Conservation (phyloP, 768 basidiomycete species). For the Russula olivacea region DNA sequence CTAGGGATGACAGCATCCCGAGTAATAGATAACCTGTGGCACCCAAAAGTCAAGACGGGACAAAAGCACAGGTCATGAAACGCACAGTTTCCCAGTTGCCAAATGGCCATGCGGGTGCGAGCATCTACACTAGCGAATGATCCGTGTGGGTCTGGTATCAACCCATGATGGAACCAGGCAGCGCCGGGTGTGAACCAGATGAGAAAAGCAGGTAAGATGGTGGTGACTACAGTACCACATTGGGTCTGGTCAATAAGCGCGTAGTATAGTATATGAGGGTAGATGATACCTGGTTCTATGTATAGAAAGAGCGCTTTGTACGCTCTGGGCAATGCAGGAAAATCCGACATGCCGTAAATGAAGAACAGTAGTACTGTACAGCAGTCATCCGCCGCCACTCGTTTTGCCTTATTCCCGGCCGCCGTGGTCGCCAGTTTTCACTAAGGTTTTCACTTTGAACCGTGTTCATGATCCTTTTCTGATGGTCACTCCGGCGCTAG, state of each 20-base stretch:
- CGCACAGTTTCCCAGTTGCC: conserved; percentile 65
- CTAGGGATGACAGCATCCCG: conserved; percentile 57
- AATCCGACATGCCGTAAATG: conserved; percentile 32
- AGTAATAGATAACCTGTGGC: conserved; percentile 54
- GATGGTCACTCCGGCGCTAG: not conserved
- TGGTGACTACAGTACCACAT: conserved; percentile 43
- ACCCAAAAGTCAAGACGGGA: not conserved
- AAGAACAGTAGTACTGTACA: not conserved
- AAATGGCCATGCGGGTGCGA: conserved; percentile 54
- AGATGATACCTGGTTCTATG: conserved; percentile 50
- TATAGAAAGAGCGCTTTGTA: conserved; percentile 60
- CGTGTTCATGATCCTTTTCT: not conserved
- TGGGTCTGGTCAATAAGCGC: not conserved
- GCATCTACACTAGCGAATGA: conserved; percentile 38
- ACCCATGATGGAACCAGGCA: conserved; percentile 59
- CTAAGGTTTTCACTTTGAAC: too few species aligned
- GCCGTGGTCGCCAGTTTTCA: too few species aligned
- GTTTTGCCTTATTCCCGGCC: too few species aligned
- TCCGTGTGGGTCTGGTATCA: conserved; percentile 46
- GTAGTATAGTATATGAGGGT: not conserved
- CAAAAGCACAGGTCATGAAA: not conserved
- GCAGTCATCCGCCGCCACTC: too few species aligned
- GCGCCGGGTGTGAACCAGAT: conserved; percentile 56
- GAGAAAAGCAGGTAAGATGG: conserved; percentile 44
- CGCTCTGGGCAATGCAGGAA: conserved; percentile 56